phyloP scores from a whole-genome alignment of 768 basidiomycete genomes.

The Termitomyces sp. region DNA sequence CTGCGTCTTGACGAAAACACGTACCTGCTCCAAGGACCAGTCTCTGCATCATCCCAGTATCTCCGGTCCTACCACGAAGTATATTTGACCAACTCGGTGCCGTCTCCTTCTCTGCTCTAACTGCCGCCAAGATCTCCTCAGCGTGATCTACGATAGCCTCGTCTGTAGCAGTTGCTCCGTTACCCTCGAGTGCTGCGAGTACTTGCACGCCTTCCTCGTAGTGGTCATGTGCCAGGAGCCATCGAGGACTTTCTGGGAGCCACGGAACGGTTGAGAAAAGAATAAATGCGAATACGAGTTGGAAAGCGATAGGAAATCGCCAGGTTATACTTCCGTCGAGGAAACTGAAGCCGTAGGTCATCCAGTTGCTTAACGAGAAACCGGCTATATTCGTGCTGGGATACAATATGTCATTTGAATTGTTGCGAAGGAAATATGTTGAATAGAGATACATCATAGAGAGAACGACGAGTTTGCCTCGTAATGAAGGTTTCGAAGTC shows the following conservation, averaged over 20 bases:
- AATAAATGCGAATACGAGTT: conserved; percentile 45
- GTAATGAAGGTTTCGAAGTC: conserved; percentile 45
- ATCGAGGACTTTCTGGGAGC: conserved; percentile 49
- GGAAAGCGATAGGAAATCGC: conserved; percentile 53
- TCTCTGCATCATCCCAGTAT: conserved; percentile 45
- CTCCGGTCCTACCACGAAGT: conserved; percentile 37
- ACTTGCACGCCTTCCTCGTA: conserved; percentile 41
- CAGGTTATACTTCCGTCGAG: conserved; percentile 41
- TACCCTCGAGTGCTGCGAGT: conserved; percentile 43
- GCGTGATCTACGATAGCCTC: conserved; percentile 37
- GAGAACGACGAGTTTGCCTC: conserved; percentile 49
- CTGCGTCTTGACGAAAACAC: not conserved
- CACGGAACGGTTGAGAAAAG: conserved; percentile 45
- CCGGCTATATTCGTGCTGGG: conserved; percentile 47
- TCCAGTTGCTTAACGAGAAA: conserved; percentile 52
- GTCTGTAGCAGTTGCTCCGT: conserved; percentile 32
- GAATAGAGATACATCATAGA: conserved; percentile 43
- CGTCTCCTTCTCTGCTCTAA: conserved; percentile 39
- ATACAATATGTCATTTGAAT: not conserved
- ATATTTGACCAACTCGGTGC: conserved; percentile 43
- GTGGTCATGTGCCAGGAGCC: conserved; percentile 46
- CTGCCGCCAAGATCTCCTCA: conserved; percentile 43
- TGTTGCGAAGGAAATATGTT: not conserved
- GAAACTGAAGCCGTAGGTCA: conserved; percentile 53
- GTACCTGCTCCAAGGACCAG: conserved; percentile 42